Evolutionary conservation across 148 eudicot species (phyloP), one percentile per base, ranked within the genome.

Genomic region (Fallopia convolvulus): DNA sequence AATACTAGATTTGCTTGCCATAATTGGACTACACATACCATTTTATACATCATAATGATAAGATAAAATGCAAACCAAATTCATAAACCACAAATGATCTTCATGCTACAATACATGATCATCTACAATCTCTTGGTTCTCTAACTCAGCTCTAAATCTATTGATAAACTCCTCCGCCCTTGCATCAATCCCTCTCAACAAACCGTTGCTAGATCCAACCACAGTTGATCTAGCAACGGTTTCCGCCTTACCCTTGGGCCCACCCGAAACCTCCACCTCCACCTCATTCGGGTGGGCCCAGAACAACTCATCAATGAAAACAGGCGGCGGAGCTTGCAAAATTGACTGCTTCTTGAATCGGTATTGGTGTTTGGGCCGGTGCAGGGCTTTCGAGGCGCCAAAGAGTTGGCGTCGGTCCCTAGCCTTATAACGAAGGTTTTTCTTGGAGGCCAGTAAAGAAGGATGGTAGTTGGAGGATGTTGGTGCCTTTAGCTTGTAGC

Each of bases 161-260:
- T 84, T 46, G 21, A 89, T 89, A 68, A 87, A 89, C 77, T 89
- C 93, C 50, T 89, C 93, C 2, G 93, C 93, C 74, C 88, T 80
- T 56, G 83, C 85, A 14, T 89, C 71, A 12, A 89, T 87, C 47
- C 88, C 86, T 47, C 86, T 55, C 88, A 87, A 79, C 70, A 74
- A 88, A 10, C 21, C 42, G 47, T 44, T 44, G 10, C 47, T 44
- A 6, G 47, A 6, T 6, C 47, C 11, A 11, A 44, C 82, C 72
- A 65, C 15, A 65, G 40, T 0, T 26, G 70, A 32, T 9, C 70
- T 11, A 2, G 40, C 7, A 65, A 14, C 70, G 6, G 70, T 39
- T 12, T 26, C 41, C 1, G 41, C 40, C 41, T 68, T 39, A 11
- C 44, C 44, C 20, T 33, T 68, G 44, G 72, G 14, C 36, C 68